Base-by-base conservation (phyloP, 75 land plant species). In the Pseudotsuga menziesii region DNA sequence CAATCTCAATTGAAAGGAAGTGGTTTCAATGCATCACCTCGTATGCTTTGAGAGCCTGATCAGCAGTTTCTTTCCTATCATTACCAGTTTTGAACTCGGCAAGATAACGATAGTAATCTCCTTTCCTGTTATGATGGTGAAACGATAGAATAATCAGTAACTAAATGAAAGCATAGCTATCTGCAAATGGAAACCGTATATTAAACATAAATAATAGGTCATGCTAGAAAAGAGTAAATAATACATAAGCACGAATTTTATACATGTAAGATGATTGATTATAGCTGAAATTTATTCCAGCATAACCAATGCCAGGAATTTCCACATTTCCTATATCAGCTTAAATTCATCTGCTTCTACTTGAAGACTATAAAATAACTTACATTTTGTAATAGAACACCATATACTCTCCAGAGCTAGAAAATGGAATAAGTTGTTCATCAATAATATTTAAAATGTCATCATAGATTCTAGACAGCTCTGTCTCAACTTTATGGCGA, bases 81-180 rank as follows among this genome's bases (percentile, higher is more conserved):
- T 85, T 79, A 48, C 88, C 97, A 72, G 79, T 83, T 84, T 93
- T 93, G 76, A 95, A 93, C 85, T 95, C 98, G 0, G 98, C 98
- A 56, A 95, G 88, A 72, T 95, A 95, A 22, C 98, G 94, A 66
- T 82, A 96, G 77, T 96, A 96, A 62, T 96, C 98, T 67, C 98
- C 98, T 81, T 96, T 93, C 96, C 96, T 95, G 89, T 14, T 44
- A 55, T 36, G 23, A 27, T 26, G 32, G 2, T 29, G 54, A 59
- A 63, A 75, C 11, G 25, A n/a, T n/a, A 23, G n/a, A 61, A n/a
- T 61, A 61, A 23, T 19, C 32, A 72, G 19, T 27, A 29, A 13
- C 25, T 26, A 72, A 22, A 22, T 6, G 20, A 71, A 5, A 71
- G 32, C 26, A 22, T 72, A 27, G 73, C 23, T 72, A 75, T 22